Base-by-base conservation (phyloP, 2,329 filamentous ascomycete species). In the Madurella mycetomatis region DNA sequence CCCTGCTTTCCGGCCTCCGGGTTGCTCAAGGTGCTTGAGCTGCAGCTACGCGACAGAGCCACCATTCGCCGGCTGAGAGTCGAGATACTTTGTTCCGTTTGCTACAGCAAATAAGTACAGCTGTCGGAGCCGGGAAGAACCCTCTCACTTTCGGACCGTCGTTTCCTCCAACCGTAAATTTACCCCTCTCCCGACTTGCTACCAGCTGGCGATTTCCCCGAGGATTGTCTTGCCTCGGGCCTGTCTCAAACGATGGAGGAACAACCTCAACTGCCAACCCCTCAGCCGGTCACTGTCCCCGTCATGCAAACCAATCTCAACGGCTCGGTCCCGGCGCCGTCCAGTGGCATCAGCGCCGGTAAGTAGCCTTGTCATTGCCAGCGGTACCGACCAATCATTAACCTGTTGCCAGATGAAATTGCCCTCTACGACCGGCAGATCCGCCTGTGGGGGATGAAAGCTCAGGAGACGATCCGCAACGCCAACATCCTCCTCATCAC, bases 371-470 rank as follows among this genome's bases (percentile, higher is more conserved):
- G 18, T 39, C 39, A n/a, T 25, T 9, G 25, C 16, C 39, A 2
- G 11, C 18, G 37, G 17, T 15, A 30, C 40, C 42, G 17, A 4
- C 9, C 18, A 41, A n/a, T 4, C 53, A 25, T 7, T 57, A 53
- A 55, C 49, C 13, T 7, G 4, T 9, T 15, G 8, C 47, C 56
- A 90, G 94, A 97, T 72, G 94, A 99, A 69, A 95, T 97, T 66
- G 94, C 92, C 13, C 84, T 97, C 5, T 99, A 99, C 70, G 94
- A 99, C 73, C 86, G 94, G 47, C 94, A 99, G 70, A 96, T 99
- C 66, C 87, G 94, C 51, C 84, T 99, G 31, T 99, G 94, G 94
- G 94, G 94, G 42, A 89, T 97, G 67, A 86, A 94, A 65, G 94
- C 94, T 7, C 94, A 99, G 71, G 88, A 95, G 69, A 90, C 88